Base-by-base conservation (phyloP, 169 alveolate species). In the Plasmodium gonderi region DNA sequence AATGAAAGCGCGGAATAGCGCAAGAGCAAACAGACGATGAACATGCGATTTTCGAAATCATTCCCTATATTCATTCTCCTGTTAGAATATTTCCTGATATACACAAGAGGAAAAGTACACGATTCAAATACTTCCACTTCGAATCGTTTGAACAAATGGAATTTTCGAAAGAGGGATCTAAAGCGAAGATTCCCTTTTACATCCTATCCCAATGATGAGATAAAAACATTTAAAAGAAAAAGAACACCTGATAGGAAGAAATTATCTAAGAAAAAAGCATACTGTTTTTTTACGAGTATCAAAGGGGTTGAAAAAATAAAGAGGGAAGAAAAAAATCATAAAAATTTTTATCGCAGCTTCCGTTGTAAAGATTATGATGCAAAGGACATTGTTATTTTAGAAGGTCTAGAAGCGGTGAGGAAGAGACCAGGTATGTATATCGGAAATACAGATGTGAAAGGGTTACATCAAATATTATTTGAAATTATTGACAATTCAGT, bases 341-440 rank as follows among this genome's bases (percentile, higher is more conserved):
- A 72, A n/a, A 85, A 49, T 14, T 42, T 7, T 26, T 64, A 65
- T 36, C 67, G 77, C 14, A 75, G 44, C 60, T 20, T 82, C 33
- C 78, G 78, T 54, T 87, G 91, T 54, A 79, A 67, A 1, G 81
- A 76, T 29, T 96, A 96, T 85, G 95, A 95, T 76, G 91, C 97
- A 17, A 95, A 91, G 45, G 96, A 94, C 72, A 96, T 96, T 2
- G 95, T 95, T 54, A 95, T 96, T 44, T 93, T 96, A 68, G 97
- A 96, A 51, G 98, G 98, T 2, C 83, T 96, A 9, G 97, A 96
- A 51, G 97, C 98, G 2, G 98, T 96, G 42, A 67, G 98, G 17
- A 96, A 95, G 93, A 85, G 98, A 12, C 98, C 98, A 1, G 98
- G 98, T 0, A 96, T 97, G 98, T 96, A 96, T 74, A 96, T 97